These are phyloP conservation scores for Stemphylium lycopersici DNA, from an alignment of 2,329 filamentous ascomycete species.

Conservation along the genomic window DNA sequence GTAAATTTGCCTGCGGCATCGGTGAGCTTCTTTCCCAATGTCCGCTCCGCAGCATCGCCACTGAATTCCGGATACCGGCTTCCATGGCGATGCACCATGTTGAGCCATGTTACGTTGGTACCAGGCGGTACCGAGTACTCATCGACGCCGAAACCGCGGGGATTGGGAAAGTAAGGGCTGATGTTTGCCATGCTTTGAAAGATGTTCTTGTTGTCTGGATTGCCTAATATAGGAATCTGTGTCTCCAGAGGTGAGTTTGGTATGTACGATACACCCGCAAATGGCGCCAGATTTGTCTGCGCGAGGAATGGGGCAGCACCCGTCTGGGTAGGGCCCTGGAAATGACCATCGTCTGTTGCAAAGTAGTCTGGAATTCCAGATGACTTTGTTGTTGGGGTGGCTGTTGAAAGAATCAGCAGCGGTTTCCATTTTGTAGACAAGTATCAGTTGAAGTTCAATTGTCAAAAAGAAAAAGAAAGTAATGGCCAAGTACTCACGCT, in stretches of 20 bases:
- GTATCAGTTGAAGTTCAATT: background rate
- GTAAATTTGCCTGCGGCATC: constrained; percentile 61
- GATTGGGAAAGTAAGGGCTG: constrained; percentile 72
- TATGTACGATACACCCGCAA: constrained; percentile 65
- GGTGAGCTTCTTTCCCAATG: constrained; percentile 63
- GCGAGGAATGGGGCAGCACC: constrained; percentile 73
- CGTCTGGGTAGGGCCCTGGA: constrained; percentile 69
- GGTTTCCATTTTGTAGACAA: background rate
- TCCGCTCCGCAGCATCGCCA: constrained; percentile 60
- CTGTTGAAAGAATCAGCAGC: constrained; percentile 17
- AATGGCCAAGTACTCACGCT: constrained; percentile 26
- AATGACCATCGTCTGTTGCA: constrained; percentile 39
- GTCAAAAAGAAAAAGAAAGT: background rate
- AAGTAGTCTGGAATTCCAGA: constrained; percentile 42
- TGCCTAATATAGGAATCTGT: constrained; percentile 68
- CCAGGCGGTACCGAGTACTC: constrained; percentile 72
- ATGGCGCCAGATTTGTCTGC: constrained; percentile 71
- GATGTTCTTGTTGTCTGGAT: constrained; percentile 65
- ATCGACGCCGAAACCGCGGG: constrained; percentile 72
- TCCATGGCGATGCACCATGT: constrained; percentile 77
- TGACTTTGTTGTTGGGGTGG: constrained; percentile 28
- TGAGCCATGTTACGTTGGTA: constrained; percentile 71
- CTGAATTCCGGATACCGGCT: constrained; percentile 71
- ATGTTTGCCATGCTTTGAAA: constrained; percentile 74
- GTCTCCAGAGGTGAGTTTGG: constrained; percentile 75